Evolutionary conservation across 1,139 yeast genomes (phyloP), one percentile per base, ranked within the genome.

Genomic region (Geotrichum klebahnii): DNA sequence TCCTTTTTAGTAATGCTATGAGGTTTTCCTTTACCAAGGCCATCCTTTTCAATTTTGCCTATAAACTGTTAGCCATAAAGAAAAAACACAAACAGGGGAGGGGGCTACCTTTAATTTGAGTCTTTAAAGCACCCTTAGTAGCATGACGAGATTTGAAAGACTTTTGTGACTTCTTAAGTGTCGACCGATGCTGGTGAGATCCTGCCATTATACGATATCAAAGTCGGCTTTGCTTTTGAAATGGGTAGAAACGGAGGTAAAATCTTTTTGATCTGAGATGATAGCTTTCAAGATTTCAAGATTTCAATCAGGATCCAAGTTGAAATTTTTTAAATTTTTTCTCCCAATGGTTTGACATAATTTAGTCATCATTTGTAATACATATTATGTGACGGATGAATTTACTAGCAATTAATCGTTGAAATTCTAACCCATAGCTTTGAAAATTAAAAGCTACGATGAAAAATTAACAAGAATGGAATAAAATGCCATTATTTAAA

Each of bases 111-210:
- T 90, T 90, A 59, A 73, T 74, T 54, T 79, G 75, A 56, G 86
- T 84, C 66, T 88, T 90, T 61, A 89, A 67, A 49, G 89, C 81
- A 51, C 96, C 87, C 65, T 92, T 92, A n/a, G 95, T 79, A 19
- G 96, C 80, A 72, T 92, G 97, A 63, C 82, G 84, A 5, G 95
- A 81, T 66, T 92, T 92, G 76, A 88, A 92, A 9, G 92, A 78
- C 70, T 92, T 92, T 62, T 90, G 96, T 49, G 81, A 82, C 66
- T 82, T 83, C 69, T 88, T 90, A 51, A 85, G 72, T 8, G 95
- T 81, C 16, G 92, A 76, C 65, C 97, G 78, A 65, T 90, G 97
- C 16, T 86, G 81, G 63, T 82, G 84, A 31, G 48, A 40, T 29
- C 51, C 55, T 23, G 51, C 53, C 55, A 52, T 52, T 4, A 14